Percentiles rank a stretch among this genome's conserved stretches.
phyloP scores from a whole-genome alignment of 106 monocot species.

The Acorus calamus region DNA sequence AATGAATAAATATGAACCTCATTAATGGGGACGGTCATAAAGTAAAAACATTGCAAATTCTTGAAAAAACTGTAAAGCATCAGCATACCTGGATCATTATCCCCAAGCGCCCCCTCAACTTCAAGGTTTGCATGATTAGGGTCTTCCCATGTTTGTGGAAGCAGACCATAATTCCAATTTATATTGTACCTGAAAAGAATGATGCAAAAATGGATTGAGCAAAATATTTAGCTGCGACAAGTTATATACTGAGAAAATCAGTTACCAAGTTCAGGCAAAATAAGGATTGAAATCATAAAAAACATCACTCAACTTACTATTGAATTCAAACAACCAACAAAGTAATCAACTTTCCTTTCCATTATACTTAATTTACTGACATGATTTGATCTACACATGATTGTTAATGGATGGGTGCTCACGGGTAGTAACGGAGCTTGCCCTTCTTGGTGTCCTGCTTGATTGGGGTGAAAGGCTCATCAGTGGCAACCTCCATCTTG shows the following conservation, averaged over 20 bases:
- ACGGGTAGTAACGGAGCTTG: slow-evolving; percentile 97
- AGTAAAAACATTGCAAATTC: too few species aligned
- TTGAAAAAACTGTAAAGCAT: too few species aligned
- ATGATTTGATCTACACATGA: too few species aligned
- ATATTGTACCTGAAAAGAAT: slow-evolving; percentile 66
- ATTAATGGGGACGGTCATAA: too few species aligned
- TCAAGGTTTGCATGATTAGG: slow-evolving; percentile 69
- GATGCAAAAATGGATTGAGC: neutral
- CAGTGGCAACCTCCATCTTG: slow-evolving; percentile 97
- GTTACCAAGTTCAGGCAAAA: too few species aligned
- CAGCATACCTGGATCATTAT: slow-evolving; percentile 83
- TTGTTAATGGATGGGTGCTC: slow-evolving; percentile 8
- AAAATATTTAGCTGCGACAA: neutral
- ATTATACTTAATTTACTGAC: too few species aligned
- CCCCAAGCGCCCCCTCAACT: slow-evolving; percentile 86
- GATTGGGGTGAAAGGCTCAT: slow-evolving; percentile 81
- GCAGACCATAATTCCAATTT: slow-evolving; percentile 96
- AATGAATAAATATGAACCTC: too few species aligned
- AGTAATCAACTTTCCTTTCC: too few species aligned
- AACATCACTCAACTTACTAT: too few species aligned
- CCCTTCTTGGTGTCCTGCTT: slow-evolving; percentile 99
- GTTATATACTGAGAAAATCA: neutral
- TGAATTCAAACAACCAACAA: too few species aligned
- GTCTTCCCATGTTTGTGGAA: slow-evolving; percentile 99
- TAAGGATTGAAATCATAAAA: too few species aligned